These are phyloP conservation scores for Acanthamoeba healyi DNA, from an alignment of 208 protist genomes.

Conservation along the genomic window DNA sequence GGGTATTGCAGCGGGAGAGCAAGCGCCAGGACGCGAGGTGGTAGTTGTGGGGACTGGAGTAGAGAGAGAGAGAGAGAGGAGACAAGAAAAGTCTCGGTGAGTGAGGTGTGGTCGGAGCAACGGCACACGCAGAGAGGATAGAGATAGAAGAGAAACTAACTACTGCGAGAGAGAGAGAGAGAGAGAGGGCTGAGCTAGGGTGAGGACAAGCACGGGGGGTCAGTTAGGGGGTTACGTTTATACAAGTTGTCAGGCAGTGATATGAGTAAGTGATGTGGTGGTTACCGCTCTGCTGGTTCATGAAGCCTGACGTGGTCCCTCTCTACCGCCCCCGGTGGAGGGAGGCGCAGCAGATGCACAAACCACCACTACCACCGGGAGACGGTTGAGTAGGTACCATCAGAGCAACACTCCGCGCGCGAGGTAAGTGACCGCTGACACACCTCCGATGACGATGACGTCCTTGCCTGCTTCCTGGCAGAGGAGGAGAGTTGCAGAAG, in stretches of 20 bases:
- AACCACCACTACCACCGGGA: no score
- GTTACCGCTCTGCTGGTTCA: neutral
- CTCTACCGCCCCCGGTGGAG: neutral
- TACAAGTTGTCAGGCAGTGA: neutral
- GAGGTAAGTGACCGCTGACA: neutral
- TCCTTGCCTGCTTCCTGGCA: neutral
- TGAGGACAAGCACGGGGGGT: no score
- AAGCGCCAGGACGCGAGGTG: no score
- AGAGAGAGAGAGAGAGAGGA: neutral
- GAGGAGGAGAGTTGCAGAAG: neutral
- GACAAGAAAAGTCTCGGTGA: neutral
- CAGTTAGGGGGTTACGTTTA: neutral
- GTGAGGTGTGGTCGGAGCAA: neutral
- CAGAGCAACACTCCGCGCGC: neutral
- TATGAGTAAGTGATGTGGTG: neutral
- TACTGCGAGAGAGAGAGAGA: neutral
- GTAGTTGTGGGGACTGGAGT: neutral
- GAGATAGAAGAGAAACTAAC: neutral
- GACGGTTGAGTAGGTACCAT: neutral
- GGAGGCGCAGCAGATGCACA: neutral
- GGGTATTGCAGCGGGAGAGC: no score
- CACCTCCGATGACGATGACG: neutral
- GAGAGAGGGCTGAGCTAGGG: no score
- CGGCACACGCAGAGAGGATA: neutral
- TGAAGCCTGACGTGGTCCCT: neutral